Base-by-base conservation (phyloP, 139 green algal genomes). In the Nannochloris sp. region DNA sequence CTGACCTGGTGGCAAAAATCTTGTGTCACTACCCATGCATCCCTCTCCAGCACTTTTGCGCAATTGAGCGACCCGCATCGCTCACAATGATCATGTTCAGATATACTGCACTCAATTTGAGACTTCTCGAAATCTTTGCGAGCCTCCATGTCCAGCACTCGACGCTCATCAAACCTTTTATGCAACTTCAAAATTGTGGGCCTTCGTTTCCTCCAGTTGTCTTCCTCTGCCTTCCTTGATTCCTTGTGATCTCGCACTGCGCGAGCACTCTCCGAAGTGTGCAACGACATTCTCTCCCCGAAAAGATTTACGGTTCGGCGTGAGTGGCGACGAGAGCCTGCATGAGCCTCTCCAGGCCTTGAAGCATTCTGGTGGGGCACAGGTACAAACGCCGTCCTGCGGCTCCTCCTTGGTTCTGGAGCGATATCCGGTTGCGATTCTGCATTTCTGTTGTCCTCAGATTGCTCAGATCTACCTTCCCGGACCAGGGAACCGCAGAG, bases 401-500 rank as follows among this genome's bases (percentile, higher is more conserved):
- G 33, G 33, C 33, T 40, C 33, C 8, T 40, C 8, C 11, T 51
- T 51, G 46, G 6, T 51, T 51, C 46, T 51, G 46, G 46, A 51
- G 46, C 46, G 46, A 9, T 51, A n/a, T 51, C 46, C 46, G 46
- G 46, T 51, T 14, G 46, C 46, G 46, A 51, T 51, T 51, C 46
- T 51, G 46, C 46, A 26, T 51, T 14, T 26, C 12, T 14, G 12
- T 51, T 51, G 46, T 26, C 10, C 46, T 0, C 46, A 51, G 12
- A 51, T 51, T 51, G 46, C 46, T 51, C 46, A 51, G 46, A 51
- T 51, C 46, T 51, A 51, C 46, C 12, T 51, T 51, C 46, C 46
- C 46, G 14, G 46, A 51, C 46, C 46, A 51, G 46, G 46, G 46
- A 51, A 51, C 9, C 12, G 46, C 46, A 51, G 46, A 51, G 46